These are phyloP conservation scores for Gelatoporia subvermispora DNA, from an alignment of 768 basidiomycete genomes.

Conservation along the genomic window DNA sequence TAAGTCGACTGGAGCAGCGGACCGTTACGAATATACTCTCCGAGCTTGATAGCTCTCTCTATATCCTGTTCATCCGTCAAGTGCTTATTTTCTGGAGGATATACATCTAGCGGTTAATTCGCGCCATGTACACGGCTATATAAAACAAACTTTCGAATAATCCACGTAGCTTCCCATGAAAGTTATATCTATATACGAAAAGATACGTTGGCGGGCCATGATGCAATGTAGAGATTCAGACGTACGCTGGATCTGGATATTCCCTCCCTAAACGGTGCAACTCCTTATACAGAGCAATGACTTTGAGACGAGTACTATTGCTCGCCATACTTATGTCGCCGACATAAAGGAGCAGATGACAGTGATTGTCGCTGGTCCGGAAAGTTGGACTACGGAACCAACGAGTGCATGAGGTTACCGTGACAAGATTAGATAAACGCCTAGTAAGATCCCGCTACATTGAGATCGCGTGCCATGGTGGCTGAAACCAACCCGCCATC, in stretches of 20 bases:
- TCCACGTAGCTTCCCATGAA: slow-evolving; percentile 63
- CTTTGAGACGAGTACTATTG: slow-evolving; percentile 53
- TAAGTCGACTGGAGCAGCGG: slow-evolving; percentile 15
- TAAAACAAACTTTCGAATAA: slow-evolving; percentile 65
- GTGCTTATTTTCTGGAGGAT: slow-evolving; percentile 53
- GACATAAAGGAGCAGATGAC: neutral
- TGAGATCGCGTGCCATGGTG: slow-evolving; percentile 5
- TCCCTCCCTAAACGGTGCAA: slow-evolving; percentile 76
- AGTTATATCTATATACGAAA: slow-evolving; percentile 65
- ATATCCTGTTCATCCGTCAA: slow-evolving; percentile 68
- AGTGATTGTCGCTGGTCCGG: neutral
- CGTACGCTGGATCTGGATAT: slow-evolving; percentile 78
- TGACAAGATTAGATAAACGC: too few species aligned
- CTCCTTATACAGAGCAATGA: slow-evolving; percentile 75
- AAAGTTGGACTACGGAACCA: neutral
- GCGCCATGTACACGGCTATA: neutral
- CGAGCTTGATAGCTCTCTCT: slow-evolving; percentile 67
- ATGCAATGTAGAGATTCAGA: slow-evolving; percentile 12
- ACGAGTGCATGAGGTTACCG: neutral
- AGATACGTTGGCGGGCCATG: slow-evolving; percentile 1
- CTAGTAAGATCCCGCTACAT: neutral
- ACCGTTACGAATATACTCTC: slow-evolving; percentile 87
- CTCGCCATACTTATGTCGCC: slow-evolving; percentile 36
- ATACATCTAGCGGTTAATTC: neutral
- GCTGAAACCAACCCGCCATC: neutral